Evolutionary conservation across 2,329 filamentous ascomycete genomes (phyloP), one percentile per base, ranked within the genome.

Genomic region (Fusarium proliferatum): DNA sequence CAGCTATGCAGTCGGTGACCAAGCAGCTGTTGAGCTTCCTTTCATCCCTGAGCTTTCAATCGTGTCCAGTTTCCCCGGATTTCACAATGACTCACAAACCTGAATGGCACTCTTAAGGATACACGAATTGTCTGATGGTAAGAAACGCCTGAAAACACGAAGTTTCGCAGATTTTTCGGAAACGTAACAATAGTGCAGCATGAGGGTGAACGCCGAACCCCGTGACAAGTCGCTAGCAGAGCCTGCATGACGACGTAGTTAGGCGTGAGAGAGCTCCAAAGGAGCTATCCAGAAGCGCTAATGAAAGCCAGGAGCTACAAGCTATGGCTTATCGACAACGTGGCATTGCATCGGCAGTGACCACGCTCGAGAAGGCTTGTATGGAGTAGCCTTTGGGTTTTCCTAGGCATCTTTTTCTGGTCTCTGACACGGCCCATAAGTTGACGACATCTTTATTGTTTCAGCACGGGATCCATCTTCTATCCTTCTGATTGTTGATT

Each of bases 51-150:
- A 48, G 30, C 13, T 34, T 26, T 12, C 33, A 19, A 33, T 33
- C 33, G 33, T 33, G 33, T 45, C 15, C 39, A 58, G 9, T 5
- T 36, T 48, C 41, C 55, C 41, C 41, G 15, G 41, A 36, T 28
- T 36, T 13, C 8, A 6, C 15, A n/a, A 21, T 53, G 36, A 53
- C 46, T 30, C 34, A 34, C 10, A n/a, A 30, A 30, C 12, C 16
- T 8, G 26, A 21, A 4, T 7, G 9, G 2, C 3, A 23, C 1
- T 6, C 11, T 30, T 23, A 11, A 10, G 16, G 19, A 23, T 41
- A n/a, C 3, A 23, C 12, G 19, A 9, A 13, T 21, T 11, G 1
- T 2, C 0, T 34, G 1, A 21, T 16, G 6, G 2, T 17, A 6
- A 13, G 17, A 0, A 21, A 4, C 9, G 16, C 10, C 7, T 9